Conservation (phyloP, 2,329 filamentous ascomycete genomes). For the Thelonectria discophora region DNA sequence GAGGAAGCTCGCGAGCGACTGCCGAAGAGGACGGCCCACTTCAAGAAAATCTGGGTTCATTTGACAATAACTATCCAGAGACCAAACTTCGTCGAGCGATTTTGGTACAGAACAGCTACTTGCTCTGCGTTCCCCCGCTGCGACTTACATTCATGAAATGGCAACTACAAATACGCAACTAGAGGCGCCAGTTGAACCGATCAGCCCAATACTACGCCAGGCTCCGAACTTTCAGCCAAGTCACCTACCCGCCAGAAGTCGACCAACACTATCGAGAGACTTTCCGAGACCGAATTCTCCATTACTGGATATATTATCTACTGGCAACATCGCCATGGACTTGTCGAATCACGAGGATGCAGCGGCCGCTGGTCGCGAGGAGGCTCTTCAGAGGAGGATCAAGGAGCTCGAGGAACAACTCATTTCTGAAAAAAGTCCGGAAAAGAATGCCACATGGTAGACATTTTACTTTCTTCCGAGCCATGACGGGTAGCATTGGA, state of each 20-base stretch:
- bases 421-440: background rate
- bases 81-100: background rate
- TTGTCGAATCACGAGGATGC: no score
- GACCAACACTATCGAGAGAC: no score
- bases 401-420: background rate
- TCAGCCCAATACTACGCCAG: background rate
- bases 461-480: background rate
- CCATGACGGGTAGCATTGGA: background rate
- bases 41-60: conserved; percentile 2
- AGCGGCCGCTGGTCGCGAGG: no score
- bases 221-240: no score
- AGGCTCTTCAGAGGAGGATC: background rate
- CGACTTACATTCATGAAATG: background rate
- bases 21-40: background rate
- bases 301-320: no score
- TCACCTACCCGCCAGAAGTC: no score
- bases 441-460: background rate
- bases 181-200: no score
- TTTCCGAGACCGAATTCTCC: no score
- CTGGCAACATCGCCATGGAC: no score
- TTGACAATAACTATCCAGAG: conserved; percentile 4
- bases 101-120: background rate
- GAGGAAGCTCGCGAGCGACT: background rate
- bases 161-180: no score
- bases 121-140: background rate